Evolutionary conservation across 1,139 yeast genomes (phyloP).

Genomic region (Geotrichum candidum): DNA sequence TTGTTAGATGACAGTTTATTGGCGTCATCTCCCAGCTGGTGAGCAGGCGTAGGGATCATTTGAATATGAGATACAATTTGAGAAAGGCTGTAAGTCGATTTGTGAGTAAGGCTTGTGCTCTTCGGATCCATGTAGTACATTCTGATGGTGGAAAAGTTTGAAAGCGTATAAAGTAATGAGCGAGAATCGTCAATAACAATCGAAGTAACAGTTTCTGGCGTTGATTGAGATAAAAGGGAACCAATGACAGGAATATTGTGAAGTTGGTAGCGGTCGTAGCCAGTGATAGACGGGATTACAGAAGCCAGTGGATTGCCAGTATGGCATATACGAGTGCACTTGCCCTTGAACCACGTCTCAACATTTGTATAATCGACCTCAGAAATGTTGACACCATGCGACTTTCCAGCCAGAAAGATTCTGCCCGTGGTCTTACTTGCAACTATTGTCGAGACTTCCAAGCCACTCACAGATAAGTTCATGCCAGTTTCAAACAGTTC

Average conservation of each 20-base stretch:
- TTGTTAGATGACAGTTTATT: not conserved
- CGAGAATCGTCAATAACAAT: constrained; percentile 72
- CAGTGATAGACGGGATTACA: constrained; percentile 19
- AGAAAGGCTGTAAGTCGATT: constrained; percentile 33
- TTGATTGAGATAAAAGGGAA: constrained; percentile 22
- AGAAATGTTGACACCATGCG: constrained; percentile 80
- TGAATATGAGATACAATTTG: constrained; percentile 33
- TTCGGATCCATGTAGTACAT: constrained; percentile 54
- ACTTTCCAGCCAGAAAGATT: constrained; percentile 71
- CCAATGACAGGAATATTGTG: constrained; percentile 23
- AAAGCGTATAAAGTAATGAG: constrained; percentile 70
- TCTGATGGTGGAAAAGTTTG: constrained; percentile 76
- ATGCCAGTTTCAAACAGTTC: constrained; percentile 80
- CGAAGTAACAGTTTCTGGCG: constrained; percentile 56
- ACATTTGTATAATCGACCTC: constrained; percentile 78
- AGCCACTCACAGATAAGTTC: constrained; percentile 72
- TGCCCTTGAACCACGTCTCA: constrained; percentile 82
- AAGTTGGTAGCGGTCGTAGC: constrained; percentile 11
- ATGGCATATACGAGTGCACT: constrained; percentile 71
- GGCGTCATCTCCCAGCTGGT: constrained; percentile 7
- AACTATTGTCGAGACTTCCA: constrained; percentile 60
- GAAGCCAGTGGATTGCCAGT: constrained; percentile 26
- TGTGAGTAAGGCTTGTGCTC: constrained; percentile 36
- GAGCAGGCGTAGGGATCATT: constrained; percentile 28
- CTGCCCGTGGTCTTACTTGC: constrained; percentile 64